A percentile compares a stretch with the other conserved stretches of the same genome.
Evolutionary conservation across 441 rosid species (phyloP).

Genomic region (Bocquillonia castaneifolia): DNA sequence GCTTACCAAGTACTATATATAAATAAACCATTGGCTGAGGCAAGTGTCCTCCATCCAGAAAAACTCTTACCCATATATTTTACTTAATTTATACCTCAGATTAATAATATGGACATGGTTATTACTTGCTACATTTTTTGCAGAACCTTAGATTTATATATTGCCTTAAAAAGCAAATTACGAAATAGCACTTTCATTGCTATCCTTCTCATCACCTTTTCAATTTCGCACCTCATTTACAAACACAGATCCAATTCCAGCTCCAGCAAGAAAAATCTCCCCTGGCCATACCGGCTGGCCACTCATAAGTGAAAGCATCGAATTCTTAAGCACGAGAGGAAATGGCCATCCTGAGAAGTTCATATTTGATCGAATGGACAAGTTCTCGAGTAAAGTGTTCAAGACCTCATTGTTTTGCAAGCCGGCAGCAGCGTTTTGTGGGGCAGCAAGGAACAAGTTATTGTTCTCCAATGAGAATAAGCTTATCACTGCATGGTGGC

Average conservation of each 20-base stretch:
- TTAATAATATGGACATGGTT: neutral
- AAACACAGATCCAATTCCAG: neutral
- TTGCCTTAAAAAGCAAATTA: too few relatives aligned
- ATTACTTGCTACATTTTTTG: too few relatives aligned
- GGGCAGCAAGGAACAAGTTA: conserved; percentile 35
- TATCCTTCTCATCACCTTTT: neutral
- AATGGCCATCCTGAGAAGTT: conserved; percentile 20
- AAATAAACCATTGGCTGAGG: neutral
- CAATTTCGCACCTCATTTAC: neutral
- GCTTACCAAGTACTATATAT: too few relatives aligned
- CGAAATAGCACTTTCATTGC: neutral
- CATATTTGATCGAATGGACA: conserved; percentile 12
- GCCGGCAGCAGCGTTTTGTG: conserved; percentile 38
- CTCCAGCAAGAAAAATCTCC: neutral
- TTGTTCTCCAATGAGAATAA: conserved; percentile 27
- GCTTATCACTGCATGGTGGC: conserved; percentile 23
- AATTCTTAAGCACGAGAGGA: conserved; percentile 6
- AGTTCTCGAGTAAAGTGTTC: conserved; percentile 28
- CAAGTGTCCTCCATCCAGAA: neutral
- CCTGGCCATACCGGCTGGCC: conserved; percentile 20
- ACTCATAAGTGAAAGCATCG: conserved; percentile 14
- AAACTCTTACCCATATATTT: too few relatives aligned
- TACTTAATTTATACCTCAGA: too few relatives aligned
- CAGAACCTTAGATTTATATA: too few relatives aligned
- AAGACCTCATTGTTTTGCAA: conserved; percentile 43